A percentile compares a stretch with the other conserved stretches of the same genome.
Evolutionary conservation across 768 basidiomycete genomes (phyloP).

Genomic region (Cyathus striatus): DNA sequence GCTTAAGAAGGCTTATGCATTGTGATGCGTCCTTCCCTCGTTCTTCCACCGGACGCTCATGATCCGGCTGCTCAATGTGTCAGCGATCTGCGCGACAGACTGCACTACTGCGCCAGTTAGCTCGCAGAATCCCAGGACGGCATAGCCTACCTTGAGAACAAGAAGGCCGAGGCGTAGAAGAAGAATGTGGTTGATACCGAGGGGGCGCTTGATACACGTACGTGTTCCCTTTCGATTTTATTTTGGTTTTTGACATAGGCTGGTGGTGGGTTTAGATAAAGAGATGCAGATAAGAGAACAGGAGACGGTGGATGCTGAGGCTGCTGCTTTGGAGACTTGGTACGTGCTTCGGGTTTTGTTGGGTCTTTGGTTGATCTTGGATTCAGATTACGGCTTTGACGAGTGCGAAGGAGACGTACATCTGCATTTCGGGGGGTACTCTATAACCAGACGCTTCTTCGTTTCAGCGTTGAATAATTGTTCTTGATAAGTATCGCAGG

Average conservation of each 20-base stretch:
- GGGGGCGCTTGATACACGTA: too few species aligned
- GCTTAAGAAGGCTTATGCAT: slow-evolving; percentile 10
- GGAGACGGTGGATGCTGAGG: slow-evolving; percentile 15
- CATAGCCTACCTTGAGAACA: slow-evolving; percentile 28
- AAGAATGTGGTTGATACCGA: slow-evolving; percentile 4
- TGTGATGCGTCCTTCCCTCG: background rate
- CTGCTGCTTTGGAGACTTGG: slow-evolving; percentile 13
- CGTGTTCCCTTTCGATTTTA: too few species aligned
- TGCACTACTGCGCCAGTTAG: slow-evolving; percentile 24
- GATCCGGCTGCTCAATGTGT: slow-evolving; percentile 25
- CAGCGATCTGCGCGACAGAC: slow-evolving; percentile 32
- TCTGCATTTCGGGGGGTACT: background rate
- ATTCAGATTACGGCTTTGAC: slow-evolving; percentile 10
- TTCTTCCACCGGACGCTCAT: background rate
- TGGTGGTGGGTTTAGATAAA: background rate
- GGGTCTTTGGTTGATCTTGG: background rate
- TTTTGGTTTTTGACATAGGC: background rate
- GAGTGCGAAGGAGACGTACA: slow-evolving; percentile 15
- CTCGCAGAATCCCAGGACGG: slow-evolving; percentile 25
- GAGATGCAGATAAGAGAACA: slow-evolving; percentile 12
- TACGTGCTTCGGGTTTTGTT: background rate
- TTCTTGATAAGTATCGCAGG: too few species aligned
- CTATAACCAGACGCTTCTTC: background rate
- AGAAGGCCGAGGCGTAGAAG: slow-evolving; percentile 16
- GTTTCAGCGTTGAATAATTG: slow-evolving; percentile 16